Evolutionary conservation across 2,329 filamentous ascomycete genomes (phyloP).

Genomic region (Orbilia brochopaga): DNA sequence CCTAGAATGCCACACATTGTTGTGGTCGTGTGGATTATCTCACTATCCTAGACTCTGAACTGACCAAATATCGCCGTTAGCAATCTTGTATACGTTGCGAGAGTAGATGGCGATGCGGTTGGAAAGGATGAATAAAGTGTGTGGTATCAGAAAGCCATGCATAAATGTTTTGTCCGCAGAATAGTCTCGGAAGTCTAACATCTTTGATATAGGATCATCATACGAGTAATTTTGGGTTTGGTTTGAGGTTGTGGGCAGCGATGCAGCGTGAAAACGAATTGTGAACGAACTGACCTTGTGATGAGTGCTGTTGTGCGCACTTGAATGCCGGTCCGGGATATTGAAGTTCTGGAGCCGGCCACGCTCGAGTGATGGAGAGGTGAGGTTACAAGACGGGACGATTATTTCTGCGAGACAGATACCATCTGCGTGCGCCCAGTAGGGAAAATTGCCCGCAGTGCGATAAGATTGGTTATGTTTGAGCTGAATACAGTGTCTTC

Average conservation of each 20-base stretch:
- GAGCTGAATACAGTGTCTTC: constrained; percentile 26
- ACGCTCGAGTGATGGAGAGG: constrained; percentile 20
- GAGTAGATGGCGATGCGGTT: not conserved
- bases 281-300: not conserved
- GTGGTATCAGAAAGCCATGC: constrained; percentile 50
- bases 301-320: not conserved
- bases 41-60: not conserved
- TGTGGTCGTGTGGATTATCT: constrained; percentile 41
- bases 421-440: not conserved
- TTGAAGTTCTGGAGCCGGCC: constrained; percentile 20
- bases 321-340: constrained; percentile 21
- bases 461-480: constrained; percentile 18
- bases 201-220: constrained; percentile 57
- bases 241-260: not conserved
- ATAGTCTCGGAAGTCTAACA: constrained; percentile 60
- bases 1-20: constrained; percentile 70
- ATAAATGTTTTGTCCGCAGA: constrained; percentile 55
- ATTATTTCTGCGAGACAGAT: not conserved
- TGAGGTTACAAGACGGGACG: not conserved
- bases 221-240: constrained; percentile 26
- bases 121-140: constrained; percentile 10
- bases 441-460: constrained; percentile 2
- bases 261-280: not conserved
- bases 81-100: not conserved
- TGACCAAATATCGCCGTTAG: constrained; percentile 13